Percentiles rank a stretch among this genome's conserved stretches.
Evolutionary conservation across 75 land plant species (phyloP).

Genomic region (Pinus taeda): DNA sequence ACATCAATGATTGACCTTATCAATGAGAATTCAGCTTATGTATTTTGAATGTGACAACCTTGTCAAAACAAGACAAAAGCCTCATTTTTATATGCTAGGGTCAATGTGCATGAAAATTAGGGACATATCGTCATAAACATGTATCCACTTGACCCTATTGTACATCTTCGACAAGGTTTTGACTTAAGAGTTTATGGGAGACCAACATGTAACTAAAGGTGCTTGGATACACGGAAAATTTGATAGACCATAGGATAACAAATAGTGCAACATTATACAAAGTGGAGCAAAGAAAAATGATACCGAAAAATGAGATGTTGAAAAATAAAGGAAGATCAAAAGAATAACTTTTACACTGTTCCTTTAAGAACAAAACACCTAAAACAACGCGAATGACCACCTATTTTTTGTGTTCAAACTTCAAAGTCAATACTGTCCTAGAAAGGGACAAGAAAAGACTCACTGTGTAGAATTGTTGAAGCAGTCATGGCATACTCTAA

Average conservation of each 20-base stretch:
- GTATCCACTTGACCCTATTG: background rate
- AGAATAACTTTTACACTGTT: too few relatives aligned
- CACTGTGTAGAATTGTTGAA: slow-evolving; percentile 61
- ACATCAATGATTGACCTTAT: background rate
- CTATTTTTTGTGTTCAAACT: background rate
- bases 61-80: background rate
- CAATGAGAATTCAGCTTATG: background rate
- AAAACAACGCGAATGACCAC: too few relatives aligned
- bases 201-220: too few relatives aligned
- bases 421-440: background rate
- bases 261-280: background rate
- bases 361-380: too few relatives aligned
- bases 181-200: too few relatives aligned
- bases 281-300: background rate
- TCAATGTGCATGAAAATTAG: background rate
- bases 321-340: too few relatives aligned
- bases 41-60: background rate
- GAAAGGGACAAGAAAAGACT: background rate
- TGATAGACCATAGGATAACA: background rate
- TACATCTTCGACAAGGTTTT: too few relatives aligned
- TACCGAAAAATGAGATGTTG: background rate
- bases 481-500: slow-evolving; percentile 83
- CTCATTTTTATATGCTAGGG: background rate
- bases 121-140: background rate
- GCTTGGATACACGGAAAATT: background rate